A percentile compares a stretch with the other conserved stretches of the same genome.
Evolutionary conservation across 345 rosid species (phyloP).

Genomic region (Garcia nutans): DNA sequence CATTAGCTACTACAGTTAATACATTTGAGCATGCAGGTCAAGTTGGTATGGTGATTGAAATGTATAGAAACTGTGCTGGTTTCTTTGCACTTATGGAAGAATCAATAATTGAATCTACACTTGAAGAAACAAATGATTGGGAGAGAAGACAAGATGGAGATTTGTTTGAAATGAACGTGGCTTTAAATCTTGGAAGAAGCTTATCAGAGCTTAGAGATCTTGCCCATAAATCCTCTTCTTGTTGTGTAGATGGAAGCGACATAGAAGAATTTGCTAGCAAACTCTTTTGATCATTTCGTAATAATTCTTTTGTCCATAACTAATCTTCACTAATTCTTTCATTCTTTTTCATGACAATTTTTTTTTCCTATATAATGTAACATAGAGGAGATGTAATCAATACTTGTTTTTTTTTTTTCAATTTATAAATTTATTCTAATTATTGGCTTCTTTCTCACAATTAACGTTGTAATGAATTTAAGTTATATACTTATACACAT

Average conservation of each 20-base stretch:
- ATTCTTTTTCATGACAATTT: constrained; percentile 6
- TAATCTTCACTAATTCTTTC: neutral
- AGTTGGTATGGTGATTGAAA: constrained; percentile 58
- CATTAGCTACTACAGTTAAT: constrained; percentile 35
- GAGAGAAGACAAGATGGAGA: constrained; percentile 40
- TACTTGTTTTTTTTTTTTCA: no score
- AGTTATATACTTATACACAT: no score
- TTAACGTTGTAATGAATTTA: no score
- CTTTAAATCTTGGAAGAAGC: constrained; percentile 51
- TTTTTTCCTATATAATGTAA: neutral
- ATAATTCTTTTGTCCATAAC: no score
- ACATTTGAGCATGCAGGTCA: constrained; percentile 48
- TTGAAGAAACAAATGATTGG: constrained; percentile 23
- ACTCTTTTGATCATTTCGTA: constrained; percentile 29
- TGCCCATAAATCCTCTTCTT: constrained; percentile 30
- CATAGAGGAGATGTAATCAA: no score
- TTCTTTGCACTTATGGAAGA: constrained; percentile 36
- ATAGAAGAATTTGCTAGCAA: constrained; percentile 48
- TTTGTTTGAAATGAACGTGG: constrained; percentile 41
- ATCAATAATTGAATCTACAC: constrained; percentile 26
- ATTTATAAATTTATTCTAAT: no score
- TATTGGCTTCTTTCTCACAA: no score
- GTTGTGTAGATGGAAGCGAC: constrained; percentile 14
- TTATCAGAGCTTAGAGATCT: constrained; percentile 43
- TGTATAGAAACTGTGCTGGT: constrained; percentile 52